phyloP scores from a whole-genome alignment of 148 eudicot genomes.

The Cornus kousa region DNA sequence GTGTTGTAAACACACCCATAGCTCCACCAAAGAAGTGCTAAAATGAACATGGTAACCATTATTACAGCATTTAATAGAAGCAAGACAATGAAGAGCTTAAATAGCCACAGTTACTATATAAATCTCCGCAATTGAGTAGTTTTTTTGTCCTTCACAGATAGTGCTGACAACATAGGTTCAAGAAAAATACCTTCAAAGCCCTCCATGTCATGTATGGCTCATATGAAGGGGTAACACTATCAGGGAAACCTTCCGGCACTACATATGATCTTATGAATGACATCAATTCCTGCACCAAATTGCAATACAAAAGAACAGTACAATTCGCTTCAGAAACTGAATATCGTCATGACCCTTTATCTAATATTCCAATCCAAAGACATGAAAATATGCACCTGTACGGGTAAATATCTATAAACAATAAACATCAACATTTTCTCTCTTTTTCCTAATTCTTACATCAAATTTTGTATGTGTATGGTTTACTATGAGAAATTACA shows the following conservation, averaged over 20 bases:
- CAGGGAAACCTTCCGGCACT: constrained; percentile 98
- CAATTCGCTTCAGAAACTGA: constrained; percentile 1
- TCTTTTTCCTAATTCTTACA: no score
- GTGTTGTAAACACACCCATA: constrained; percentile 97
- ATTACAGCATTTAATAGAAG: background rate
- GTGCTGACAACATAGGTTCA: background rate
- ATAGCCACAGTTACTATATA: background rate
- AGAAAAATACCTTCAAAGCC: constrained; percentile 73
- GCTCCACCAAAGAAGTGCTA: constrained; percentile 99
- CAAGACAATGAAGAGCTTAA: background rate
- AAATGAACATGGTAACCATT: constrained; percentile 16
- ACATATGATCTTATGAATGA: constrained; percentile 92
- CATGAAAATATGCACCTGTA: background rate
- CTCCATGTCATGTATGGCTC: constrained; percentile 99
- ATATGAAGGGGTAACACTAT: constrained; percentile 83
- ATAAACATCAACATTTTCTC: no score
- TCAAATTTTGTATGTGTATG: no score
- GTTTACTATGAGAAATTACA: no score
- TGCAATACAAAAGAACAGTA: constrained; percentile 3
- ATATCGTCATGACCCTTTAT: background rate
- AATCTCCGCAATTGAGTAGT: background rate
- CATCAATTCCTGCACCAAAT: constrained; percentile 55
- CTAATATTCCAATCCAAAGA: background rate
- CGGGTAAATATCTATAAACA: no score
- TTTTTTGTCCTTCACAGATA: background rate